phyloP scores from a whole-genome alignment of 441 rosid genomes.

The Dalechampia spathulata region DNA sequence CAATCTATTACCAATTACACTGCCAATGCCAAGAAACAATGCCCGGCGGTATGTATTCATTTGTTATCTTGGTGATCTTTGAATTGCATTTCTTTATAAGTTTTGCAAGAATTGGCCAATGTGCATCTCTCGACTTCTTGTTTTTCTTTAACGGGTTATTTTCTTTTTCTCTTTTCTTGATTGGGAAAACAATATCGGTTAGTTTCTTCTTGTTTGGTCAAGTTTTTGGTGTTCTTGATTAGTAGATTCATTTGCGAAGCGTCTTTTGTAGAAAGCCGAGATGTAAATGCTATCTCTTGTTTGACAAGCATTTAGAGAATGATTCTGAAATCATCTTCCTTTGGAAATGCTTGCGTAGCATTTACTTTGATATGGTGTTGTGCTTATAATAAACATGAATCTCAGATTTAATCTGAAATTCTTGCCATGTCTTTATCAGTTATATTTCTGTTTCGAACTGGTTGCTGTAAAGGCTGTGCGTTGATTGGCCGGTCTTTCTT shows the following conservation, averaged over 20 bases:
- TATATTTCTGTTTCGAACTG: too few relatives aligned
- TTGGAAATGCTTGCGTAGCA: too few relatives aligned
- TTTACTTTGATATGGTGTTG: too few relatives aligned
- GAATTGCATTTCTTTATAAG: not conserved
- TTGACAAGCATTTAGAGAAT: too few relatives aligned
- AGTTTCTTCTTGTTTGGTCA: not conserved
- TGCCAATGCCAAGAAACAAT: constrained; percentile 20
- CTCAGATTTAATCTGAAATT: too few relatives aligned
- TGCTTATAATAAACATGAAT: too few relatives aligned
- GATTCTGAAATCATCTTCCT: too few relatives aligned
- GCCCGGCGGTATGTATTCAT: constrained; percentile 19
- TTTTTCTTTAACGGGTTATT: not conserved
- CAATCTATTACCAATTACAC: constrained; percentile 40
- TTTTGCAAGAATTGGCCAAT: not conserved
- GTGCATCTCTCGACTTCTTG: not conserved
- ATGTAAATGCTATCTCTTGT: too few relatives aligned
- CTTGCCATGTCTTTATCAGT: too few relatives aligned
- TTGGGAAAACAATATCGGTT: not conserved
- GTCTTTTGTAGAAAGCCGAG: too few relatives aligned
- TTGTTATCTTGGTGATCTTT: constrained; percentile 15
- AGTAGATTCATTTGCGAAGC: too few relatives aligned
- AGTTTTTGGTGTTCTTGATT: not conserved
- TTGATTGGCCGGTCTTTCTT: not conserved
- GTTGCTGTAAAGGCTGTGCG: too few relatives aligned
- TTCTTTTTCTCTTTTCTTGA: not conserved